These are phyloP conservation scores for Jacaranda mimosifolia DNA, from an alignment of 257 asterid genomes.

Conservation along the genomic window DNA sequence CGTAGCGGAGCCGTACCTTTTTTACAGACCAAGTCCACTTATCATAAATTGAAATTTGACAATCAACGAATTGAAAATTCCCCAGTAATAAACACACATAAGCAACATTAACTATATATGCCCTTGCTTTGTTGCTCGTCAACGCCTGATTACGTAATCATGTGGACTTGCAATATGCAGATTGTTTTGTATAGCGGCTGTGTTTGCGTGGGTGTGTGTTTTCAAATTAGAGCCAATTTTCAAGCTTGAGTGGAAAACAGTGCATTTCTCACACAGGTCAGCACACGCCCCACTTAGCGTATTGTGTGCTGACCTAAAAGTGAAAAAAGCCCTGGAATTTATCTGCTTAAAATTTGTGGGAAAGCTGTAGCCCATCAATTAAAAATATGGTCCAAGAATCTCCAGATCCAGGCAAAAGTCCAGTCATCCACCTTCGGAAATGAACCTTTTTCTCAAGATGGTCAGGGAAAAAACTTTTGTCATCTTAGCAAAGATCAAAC, in stretches of 20 bases:
- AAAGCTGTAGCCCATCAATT: constrained; percentile 33
- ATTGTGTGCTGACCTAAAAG: background rate
- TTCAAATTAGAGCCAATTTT: constrained; percentile 18
- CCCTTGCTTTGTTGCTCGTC: background rate
- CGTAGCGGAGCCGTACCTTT: constrained; percentile 45
- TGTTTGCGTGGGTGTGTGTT: background rate
- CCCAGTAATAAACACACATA: background rate
- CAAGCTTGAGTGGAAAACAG: constrained; percentile 29
- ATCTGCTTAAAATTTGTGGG: background rate
- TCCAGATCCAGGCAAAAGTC: constrained; percentile 19
- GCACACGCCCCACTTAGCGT: background rate
- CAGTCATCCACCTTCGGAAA: constrained; percentile 20
- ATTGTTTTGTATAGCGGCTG: background rate
- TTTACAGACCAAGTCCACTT: constrained; percentile 32
- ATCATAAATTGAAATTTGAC: constrained; percentile 39
- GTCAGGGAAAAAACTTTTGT: background rate
- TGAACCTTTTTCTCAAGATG: background rate
- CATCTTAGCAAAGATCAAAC: background rate
- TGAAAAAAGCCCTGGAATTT: background rate
- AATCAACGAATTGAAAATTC: constrained; percentile 13
- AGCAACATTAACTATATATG: background rate
- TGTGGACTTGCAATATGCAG: background rate
- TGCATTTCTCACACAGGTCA: background rate
- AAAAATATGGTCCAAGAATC: background rate
- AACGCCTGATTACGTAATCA: constrained; percentile 1